Percentiles rank a stretch among this genome's conserved stretches.
phyloP scores from a whole-genome alignment of 2,329 filamentous ascomycete species.

The Paraphoma sp. region DNA sequence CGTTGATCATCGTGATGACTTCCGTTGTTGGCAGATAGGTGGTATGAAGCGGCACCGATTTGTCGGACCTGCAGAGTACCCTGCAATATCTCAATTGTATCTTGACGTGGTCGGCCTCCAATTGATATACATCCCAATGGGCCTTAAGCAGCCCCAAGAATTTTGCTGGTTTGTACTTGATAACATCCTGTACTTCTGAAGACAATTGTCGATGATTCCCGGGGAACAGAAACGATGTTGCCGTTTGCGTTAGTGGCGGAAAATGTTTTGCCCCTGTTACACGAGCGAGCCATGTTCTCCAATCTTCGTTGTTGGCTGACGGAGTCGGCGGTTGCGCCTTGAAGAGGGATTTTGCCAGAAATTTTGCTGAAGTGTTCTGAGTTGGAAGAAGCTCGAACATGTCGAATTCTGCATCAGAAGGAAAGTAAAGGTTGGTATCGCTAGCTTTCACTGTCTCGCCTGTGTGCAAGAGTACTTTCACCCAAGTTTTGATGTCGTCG shows the following conservation, averaged over 20 bases:
- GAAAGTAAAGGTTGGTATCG: constrained; percentile 12
- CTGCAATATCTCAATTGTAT: neutral
- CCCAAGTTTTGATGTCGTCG: constrained; percentile 1
- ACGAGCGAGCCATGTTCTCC: constrained; percentile 16
- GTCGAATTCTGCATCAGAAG: constrained; percentile 15
- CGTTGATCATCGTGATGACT: neutral
- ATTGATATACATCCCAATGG: constrained; percentile 21
- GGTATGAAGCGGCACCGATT: neutral
- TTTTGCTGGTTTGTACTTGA: constrained; percentile 1
- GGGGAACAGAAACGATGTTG: no score
- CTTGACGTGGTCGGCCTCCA: neutral
- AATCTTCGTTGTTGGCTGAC: constrained; percentile 3
- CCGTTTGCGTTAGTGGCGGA: constrained; percentile 13
- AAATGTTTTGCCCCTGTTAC: constrained; percentile 12
- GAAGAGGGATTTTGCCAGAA: neutral
- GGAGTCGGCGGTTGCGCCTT: neutral
- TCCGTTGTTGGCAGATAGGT: constrained; percentile 17
- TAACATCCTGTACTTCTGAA: constrained; percentile 1
- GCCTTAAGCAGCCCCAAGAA: constrained; percentile 18
- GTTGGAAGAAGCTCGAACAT: constrained; percentile 17
- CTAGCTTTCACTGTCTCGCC: neutral
- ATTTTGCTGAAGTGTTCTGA: neutral
- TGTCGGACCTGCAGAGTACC: constrained; percentile 12
- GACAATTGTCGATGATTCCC: constrained; percentile 8
- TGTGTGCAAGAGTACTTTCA: constrained; percentile 6